Conservation (phyloP, 306 rosid species). For the Vicia faba region DNA sequence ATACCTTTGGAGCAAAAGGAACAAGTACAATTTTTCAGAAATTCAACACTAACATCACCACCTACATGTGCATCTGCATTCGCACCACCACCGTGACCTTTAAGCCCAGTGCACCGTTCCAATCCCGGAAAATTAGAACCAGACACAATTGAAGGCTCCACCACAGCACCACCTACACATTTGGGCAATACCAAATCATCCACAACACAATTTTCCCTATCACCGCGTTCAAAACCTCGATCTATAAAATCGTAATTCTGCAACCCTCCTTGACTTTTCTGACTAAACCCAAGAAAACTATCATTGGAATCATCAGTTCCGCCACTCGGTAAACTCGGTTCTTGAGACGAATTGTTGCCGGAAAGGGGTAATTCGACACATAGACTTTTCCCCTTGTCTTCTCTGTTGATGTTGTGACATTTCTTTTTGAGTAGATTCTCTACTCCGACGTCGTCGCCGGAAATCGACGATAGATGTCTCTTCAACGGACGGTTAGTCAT, state of each 20-base stretch:
- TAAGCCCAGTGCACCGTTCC: constrained; percentile 60
- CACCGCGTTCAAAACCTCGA: constrained; percentile 31
- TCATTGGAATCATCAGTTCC: constrained; percentile 18
- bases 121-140: constrained; percentile 48
- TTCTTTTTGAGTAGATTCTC: constrained; percentile 41
- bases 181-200: constrained; percentile 34
- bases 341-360: constrained; percentile 17
- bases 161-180: constrained; percentile 25
- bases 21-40: constrained; percentile 67
- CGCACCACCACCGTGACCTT: constrained; percentile 35
- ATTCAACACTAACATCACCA: constrained; percentile 36
- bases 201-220: too few species aligned
- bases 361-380: constrained; percentile 25
- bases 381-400: constrained; percentile 39
- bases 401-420: neutral
- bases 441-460: constrained; percentile 44
- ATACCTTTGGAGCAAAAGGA: constrained; percentile 88
- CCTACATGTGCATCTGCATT: constrained; percentile 16
- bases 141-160: constrained; percentile 40
- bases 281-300: constrained; percentile 14
- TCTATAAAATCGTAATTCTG: constrained; percentile 37
- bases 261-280: constrained; percentile 1
- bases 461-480: constrained; percentile 52
- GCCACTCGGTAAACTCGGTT: constrained; percentile 8
- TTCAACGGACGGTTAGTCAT: constrained; percentile 60